These are phyloP conservation scores for Phyllosticta citribraziliensis DNA, from an alignment of 2,329 filamentous ascomycete species.

Conservation along the genomic window DNA sequence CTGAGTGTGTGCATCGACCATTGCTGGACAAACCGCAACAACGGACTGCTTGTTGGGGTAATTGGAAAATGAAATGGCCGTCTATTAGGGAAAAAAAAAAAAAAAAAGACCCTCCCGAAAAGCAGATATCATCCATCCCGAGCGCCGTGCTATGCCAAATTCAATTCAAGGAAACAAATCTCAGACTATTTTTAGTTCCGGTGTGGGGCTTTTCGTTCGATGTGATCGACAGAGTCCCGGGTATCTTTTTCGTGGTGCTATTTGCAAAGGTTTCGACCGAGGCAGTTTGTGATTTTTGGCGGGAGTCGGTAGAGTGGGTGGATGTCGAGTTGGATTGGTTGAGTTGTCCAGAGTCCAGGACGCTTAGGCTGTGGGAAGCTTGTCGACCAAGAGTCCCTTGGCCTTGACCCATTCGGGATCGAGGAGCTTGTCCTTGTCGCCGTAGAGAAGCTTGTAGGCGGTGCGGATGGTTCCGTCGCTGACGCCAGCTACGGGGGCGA, in stretches of 20 bases:
- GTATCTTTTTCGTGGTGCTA: neutral
- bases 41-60: too few relatives aligned
- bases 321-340: neutral
- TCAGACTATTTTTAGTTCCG: neutral
- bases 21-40: too few relatives aligned
- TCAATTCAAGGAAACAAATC: neutral
- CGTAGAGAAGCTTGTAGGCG: slow-evolving; percentile 82
- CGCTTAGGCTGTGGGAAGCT: slow-evolving; percentile 1
- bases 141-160: slow-evolving; percentile 8
- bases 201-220: neutral
- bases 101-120: neutral
- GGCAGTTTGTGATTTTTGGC: neutral
- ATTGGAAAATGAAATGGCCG: neutral
- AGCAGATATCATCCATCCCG: neutral
- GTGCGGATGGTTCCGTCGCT: slow-evolving; percentile 96
- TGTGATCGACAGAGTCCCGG: slow-evolving; percentile 1
- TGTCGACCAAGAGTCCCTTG: slow-evolving; percentile 6
- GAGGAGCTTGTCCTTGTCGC: slow-evolving; percentile 56
- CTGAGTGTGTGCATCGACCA: too few relatives aligned
- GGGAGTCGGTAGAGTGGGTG: neutral
- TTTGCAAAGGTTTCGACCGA: neutral
- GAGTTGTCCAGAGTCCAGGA: neutral
- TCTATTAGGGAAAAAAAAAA: neutral
- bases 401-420: slow-evolving; percentile 60
- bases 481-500: slow-evolving; percentile 74